Conservation (phyloP, 495 filamentous ascomycete genomes). For the Trichocladium antarcticum region DNA sequence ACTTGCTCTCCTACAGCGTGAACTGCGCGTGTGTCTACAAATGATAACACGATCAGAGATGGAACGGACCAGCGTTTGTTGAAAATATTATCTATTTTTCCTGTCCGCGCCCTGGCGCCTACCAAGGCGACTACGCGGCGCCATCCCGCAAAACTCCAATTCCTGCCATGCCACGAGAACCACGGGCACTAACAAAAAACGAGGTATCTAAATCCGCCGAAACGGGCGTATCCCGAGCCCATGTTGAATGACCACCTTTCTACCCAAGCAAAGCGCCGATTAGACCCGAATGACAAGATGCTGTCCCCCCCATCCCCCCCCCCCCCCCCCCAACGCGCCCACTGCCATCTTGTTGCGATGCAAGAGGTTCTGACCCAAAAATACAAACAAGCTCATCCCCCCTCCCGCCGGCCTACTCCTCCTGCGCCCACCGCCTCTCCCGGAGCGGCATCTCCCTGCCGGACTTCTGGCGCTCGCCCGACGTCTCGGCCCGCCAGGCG, state of each 20-base stretch:
- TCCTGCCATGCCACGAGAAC: not conserved
- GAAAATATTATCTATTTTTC: conserved; percentile 9
- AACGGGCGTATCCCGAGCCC: conserved; percentile 13
- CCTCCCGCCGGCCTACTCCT: too few species aligned
- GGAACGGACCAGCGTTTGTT: too few species aligned
- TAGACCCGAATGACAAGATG: not conserved
- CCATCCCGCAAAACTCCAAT: conserved; percentile 5
- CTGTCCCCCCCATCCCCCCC: not conserved
- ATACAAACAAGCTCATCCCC: not conserved
- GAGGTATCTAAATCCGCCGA: conserved; percentile 1
- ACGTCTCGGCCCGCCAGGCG: conserved; percentile 72
- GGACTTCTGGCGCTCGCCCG: conserved; percentile 45
- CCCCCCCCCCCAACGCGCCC: not conserved
- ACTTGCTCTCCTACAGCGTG: too few species aligned
- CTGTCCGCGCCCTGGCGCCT: not conserved
- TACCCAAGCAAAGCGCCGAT: conserved; percentile 12
- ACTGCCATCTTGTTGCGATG: too few species aligned
- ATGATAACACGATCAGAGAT: too few species aligned
- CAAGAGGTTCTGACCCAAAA: too few species aligned
- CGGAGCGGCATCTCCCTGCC: conserved; percentile 57
- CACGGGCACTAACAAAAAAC: not conserved
- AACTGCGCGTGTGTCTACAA: too few species aligned
- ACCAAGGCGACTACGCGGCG: not conserved
- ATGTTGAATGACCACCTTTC: conserved; percentile 22
- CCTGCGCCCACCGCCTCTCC: conserved; percentile 74